Evolutionary conservation across 2,329 filamentous ascomycete genomes (phyloP).

Genomic region (Phialophora macrospora): DNA sequence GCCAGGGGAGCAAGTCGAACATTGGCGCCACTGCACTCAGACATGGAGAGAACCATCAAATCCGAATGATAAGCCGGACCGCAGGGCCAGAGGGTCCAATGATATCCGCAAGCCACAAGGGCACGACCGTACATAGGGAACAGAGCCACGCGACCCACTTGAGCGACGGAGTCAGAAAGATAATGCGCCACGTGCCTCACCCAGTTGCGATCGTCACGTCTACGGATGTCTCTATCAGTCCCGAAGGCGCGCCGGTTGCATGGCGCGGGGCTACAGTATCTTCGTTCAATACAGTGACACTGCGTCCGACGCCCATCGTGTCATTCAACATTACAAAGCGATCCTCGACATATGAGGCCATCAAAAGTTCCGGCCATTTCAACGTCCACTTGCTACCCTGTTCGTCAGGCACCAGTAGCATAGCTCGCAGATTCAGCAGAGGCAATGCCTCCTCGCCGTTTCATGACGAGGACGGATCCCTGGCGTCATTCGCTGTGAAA

Average conservation of each 20-base stretch:
- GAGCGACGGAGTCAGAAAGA: conserved; percentile 46
- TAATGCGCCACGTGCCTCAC: conserved; percentile 62
- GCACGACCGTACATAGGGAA: not conserved
- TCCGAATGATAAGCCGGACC: too few species aligned
- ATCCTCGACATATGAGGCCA: conserved; percentile 61
- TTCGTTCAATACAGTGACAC: conserved; percentile 64
- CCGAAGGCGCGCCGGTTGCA: conserved; percentile 40
- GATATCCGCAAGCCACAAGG: not conserved
- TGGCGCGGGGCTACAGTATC: conserved; percentile 64
- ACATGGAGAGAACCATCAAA: too few species aligned
- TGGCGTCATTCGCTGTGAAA: conserved; percentile 20
- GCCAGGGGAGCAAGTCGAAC: too few species aligned
- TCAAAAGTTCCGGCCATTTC: conserved; percentile 53
- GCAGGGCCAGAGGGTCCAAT: too few species aligned
- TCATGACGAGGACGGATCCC: conserved; percentile 25
- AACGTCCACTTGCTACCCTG: conserved; percentile 57
- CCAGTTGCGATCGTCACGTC: conserved; percentile 62
- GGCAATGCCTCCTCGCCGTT: conserved; percentile 33
- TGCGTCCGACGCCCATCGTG: conserved; percentile 60
- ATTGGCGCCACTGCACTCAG: too few species aligned
- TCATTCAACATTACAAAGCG: conserved; percentile 66
- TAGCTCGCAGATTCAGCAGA: conserved; percentile 33
- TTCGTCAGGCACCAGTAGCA: conserved; percentile 39
- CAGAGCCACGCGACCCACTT: not conserved
- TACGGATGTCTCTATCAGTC: conserved; percentile 41